A percentile compares a stretch with the other conserved stretches of the same genome.
Evolutionary conservation across 106 monocot species (phyloP).

Genomic region (Amphibolis antarctica): DNA sequence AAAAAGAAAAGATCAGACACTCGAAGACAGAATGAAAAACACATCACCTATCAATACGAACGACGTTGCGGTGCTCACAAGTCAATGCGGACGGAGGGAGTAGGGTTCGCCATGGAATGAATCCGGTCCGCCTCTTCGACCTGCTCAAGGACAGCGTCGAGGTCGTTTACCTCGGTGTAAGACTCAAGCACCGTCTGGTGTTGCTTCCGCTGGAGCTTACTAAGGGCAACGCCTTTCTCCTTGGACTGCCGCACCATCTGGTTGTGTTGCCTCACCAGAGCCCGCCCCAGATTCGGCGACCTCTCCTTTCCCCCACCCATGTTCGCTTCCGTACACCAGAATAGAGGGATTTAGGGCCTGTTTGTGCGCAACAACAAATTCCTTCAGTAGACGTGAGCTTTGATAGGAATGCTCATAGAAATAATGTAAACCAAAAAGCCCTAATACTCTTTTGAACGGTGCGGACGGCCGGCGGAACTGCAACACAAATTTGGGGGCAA

Average conservation of each 20-base stretch:
- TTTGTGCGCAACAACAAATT: too few relatives aligned
- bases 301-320: not conserved
- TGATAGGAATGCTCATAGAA: too few relatives aligned
- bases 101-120: conserved; percentile 4
- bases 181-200: conserved; percentile 44
- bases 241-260: conserved; percentile 48
- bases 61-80: not conserved
- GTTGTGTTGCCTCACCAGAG: conserved; percentile 72
- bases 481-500: too few relatives aligned
- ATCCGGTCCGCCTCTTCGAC: conserved; percentile 10
- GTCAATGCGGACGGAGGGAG: not conserved
- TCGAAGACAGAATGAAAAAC: not conserved
- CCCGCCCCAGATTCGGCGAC: conserved; percentile 35
- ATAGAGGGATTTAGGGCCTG: too few relatives aligned
- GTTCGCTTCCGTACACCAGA: too few relatives aligned
- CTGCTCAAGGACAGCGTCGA: conserved; percentile 67
- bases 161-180: conserved; percentile 68
- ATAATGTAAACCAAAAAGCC: too few relatives aligned
- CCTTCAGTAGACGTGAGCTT: too few relatives aligned
- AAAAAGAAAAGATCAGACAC: not conserved
- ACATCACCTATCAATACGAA: not conserved
- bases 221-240: conserved; percentile 44
- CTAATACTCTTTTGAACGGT: too few relatives aligned
- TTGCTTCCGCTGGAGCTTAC: conserved; percentile 5
- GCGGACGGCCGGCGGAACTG: too few relatives aligned